phyloP scores from a whole-genome alignment of 805 yeast species.

The Kregervanrija delftensis region DNA sequence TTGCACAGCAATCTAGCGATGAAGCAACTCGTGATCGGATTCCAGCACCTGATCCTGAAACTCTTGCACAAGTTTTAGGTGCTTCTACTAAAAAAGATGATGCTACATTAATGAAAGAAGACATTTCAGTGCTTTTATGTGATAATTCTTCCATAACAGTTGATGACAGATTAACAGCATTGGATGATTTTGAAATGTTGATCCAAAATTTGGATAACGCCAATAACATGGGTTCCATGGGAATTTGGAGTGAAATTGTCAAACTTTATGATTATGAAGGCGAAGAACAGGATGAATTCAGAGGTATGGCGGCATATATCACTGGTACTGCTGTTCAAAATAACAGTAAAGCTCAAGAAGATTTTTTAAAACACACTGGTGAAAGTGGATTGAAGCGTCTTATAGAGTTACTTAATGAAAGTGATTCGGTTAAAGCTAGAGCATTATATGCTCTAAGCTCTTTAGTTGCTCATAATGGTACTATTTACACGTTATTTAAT shows the following conservation, averaged over 20 bases:
- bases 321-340: conserved; percentile 93
- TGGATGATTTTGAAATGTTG: conserved; percentile 89
- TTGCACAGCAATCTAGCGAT: conserved; percentile 69
- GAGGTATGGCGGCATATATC: conserved; percentile 40
- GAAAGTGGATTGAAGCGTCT: conserved; percentile 38
- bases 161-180: conserved; percentile 65
- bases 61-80: conserved; percentile 72
- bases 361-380: conserved; percentile 44
- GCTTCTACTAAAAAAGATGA: conserved; percentile 61
- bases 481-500: conserved; percentile 50
- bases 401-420: conserved; percentile 27
- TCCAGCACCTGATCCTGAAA: conserved; percentile 74
- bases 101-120: conserved; percentile 77
- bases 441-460: conserved; percentile 75
- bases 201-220: conserved; percentile 94
- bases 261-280: conserved; percentile 53
- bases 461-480: conserved; percentile 59
- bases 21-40: conserved; percentile 55
- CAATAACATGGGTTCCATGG: conserved; percentile 77
- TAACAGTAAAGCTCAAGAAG: conserved; percentile 68
- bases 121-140: conserved; percentile 52
- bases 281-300: conserved; percentile 36
- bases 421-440: conserved; percentile 41
- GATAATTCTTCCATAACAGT: conserved; percentile 43
- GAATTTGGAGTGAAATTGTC: conserved; percentile 51